Base-by-base conservation (phyloP, 345 rosid species). In the Camelina sativa region DNA sequence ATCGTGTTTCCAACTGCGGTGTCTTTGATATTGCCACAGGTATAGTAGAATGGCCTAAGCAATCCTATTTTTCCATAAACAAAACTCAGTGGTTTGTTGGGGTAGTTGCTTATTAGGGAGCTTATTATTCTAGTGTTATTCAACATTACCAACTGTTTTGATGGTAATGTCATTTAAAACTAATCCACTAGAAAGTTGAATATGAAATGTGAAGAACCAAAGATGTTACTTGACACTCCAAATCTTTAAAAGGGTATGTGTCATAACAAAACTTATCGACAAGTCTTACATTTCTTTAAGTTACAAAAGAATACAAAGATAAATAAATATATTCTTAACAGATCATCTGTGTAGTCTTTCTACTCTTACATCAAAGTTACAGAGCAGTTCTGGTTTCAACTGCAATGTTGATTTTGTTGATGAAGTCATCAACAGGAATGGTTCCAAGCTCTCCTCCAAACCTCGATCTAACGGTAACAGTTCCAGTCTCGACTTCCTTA, bases 401-500 rank as follows among this genome's bases (percentile, higher is more conserved):
- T 11, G 93, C 89, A 51, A 75, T 61, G 76, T 82, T 81, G 74
- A 84, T 86, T 73, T 78, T 87, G 74, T 75, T 37, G 67, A 87
- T 81, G 76, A 94, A 90, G n/a, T 88, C 92, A 76, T 87, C 89
- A 65, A 87, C 65, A 37, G 40, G 28, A 73, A 91, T 81, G 70
- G 85, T 90, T 71, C 97, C 98, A 13, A 91, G 83, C 81, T 91
- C 97, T 68, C 92, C 96, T n/a, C 85, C 85, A 70, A 80, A 86
- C 83, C 98, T 85, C 28, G 98, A 91, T 73, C 98, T 85, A 53
- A 94, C 81, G 0, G 97, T 90, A 38, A 90, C 89, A 13, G 86
- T 85, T 57, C 81, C 82, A 0, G 85, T 83, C 76, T 88, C 97
- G 4, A 83, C 92, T 85, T 94, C 98, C 76, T 88, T 91, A 11